Evolutionary conservation across 2,329 filamentous ascomycete species (phyloP).

Genomic region (Aspergillus eucalypticola): DNA sequence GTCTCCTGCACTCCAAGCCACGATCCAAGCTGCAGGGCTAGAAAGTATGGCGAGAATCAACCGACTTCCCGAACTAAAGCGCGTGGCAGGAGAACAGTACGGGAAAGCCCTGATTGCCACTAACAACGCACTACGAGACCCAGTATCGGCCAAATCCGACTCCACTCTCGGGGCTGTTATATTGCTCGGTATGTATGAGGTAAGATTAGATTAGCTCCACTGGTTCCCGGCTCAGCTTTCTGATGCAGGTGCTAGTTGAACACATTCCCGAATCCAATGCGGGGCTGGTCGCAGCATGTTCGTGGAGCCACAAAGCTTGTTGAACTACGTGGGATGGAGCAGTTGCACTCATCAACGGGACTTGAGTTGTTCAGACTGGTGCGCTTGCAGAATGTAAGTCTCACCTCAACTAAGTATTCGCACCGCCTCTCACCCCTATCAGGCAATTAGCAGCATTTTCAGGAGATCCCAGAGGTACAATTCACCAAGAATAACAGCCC

Average conservation of each 20-base stretch:
- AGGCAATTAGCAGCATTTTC: neutral
- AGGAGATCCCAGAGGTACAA: neutral
- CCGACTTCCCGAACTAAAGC: neutral
- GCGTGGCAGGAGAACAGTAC: constrained; percentile 7
- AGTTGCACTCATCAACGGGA: neutral
- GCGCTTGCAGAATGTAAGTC: neutral
- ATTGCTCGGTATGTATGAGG: constrained; percentile 14
- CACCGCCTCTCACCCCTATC: neutral
- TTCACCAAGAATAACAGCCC: neutral
- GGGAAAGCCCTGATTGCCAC: constrained; percentile 10
- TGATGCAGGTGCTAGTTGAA: too few species aligned
- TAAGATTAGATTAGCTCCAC: neutral
- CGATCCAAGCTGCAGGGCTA: constrained; percentile 12
- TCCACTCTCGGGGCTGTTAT: constrained; percentile 12
- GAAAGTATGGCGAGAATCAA: constrained; percentile 10
- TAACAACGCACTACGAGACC: constrained; percentile 10
- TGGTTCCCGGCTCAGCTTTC: too few species aligned
- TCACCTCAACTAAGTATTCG: neutral
- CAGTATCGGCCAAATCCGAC: constrained; percentile 6
- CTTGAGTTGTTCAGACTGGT: neutral
- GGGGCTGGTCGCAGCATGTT: neutral
- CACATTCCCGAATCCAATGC: too few species aligned
- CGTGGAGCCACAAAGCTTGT: neutral
- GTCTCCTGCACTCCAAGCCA: constrained; percentile 6
- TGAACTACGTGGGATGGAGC: neutral